phyloP scores from a whole-genome alignment of 2,329 filamentous ascomycete genomes.

The Aspergillus sp. region DNA sequence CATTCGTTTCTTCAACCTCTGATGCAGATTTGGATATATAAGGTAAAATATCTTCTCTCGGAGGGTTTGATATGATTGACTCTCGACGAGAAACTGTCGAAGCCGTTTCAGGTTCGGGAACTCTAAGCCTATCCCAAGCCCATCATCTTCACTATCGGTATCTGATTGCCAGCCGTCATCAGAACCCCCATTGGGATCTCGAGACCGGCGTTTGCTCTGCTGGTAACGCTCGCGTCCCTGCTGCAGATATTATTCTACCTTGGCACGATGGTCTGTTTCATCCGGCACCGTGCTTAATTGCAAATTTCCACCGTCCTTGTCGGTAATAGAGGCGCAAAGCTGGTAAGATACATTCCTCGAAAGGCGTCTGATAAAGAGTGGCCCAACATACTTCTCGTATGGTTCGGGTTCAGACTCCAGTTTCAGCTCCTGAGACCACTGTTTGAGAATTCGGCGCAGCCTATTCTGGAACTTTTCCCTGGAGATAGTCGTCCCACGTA shows the following conservation, averaged over 20 bases:
- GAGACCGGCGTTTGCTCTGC: no score
- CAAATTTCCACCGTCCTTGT: not conserved
- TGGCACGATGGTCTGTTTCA: not conserved
- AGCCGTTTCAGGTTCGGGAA: not conserved
- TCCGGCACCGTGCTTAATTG: not conserved
- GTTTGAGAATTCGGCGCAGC: not conserved
- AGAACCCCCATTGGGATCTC: not conserved
- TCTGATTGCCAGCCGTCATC: not conserved
- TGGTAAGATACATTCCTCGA: not conserved
- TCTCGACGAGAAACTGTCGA: not conserved
- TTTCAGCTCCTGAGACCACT: not conserved
- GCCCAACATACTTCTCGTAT: not conserved
- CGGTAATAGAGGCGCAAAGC: not conserved
- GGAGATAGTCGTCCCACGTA: fast-evolving
- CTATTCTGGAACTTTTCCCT: not conserved
- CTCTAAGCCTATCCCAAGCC: not conserved
- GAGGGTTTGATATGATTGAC: not conserved
- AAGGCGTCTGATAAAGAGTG: not conserved
- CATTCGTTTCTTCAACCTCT: not conserved
- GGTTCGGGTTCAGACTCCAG: not conserved
- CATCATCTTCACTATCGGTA: not conserved
- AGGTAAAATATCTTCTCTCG: not conserved
- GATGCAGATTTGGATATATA: not conserved
- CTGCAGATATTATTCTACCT: not conserved
- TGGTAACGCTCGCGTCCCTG: not conserved